Base-by-base conservation (phyloP, 2,329 filamentous ascomycete genomes). In the Ophiostoma angusticollis region DNA sequence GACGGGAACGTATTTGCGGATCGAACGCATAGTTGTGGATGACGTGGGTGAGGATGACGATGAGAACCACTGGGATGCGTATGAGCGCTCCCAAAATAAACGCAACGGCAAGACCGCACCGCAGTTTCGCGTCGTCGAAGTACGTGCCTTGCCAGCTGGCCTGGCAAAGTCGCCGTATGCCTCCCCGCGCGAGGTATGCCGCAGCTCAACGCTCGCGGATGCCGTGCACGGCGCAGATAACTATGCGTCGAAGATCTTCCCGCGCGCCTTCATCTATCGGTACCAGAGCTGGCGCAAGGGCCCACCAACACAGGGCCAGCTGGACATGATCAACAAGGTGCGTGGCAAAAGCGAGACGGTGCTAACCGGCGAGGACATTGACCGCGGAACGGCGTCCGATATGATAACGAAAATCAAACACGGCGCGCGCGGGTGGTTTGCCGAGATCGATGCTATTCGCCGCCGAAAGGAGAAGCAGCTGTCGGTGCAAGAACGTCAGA, bases 371-470 rank as follows among this genome's bases (percentile, higher is more conserved):
- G 59, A 61, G 0, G 68, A 77, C 21, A 51, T 93, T 42, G 86
- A 72, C 12, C 91, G 87, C 53, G 89, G 89, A 7, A 76, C 75
- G 54, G 87, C 86, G 5, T 71, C 71, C 5, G 87, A 95, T 55
- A 87, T 93, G 80, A 93, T 96, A 47, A 93, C 84, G 7, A 93
- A 93, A 58, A 54, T 94, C 45, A 89, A 80, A 56, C 82, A 91
- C 54, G 89, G 89, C 1, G 84, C 83, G 1, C 73, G 65, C 57
- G 82, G 60, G 45, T 74, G 61, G 61, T 85, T 71, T 54, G 62
- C 65, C 19, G 64, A 52, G 24, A 58, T 72, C 41, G 65, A 70
- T 51, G 63, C 60, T 0, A 61, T 67, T 39, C 75, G 69, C 54
- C 70, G 64, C 31, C 68, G 67, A 37, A 60, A 54, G 25, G 58